Base-by-base conservation (phyloP, 139 green algal genomes). In the Coccomyxa sp. region DNA sequence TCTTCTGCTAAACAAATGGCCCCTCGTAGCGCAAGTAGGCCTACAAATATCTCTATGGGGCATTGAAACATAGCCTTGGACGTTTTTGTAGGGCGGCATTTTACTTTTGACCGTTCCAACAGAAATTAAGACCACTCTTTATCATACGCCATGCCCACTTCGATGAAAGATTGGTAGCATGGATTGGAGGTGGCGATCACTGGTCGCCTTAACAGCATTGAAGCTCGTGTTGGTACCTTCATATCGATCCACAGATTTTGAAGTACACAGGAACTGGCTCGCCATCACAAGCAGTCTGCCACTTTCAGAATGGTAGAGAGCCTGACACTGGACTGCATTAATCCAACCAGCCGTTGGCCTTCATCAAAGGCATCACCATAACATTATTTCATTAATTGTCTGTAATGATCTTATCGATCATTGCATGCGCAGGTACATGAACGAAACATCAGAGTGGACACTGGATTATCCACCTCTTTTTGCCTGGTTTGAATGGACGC, bases 401-500 rank as follows among this genome's bases (percentile, higher is more conserved):
- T 11, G 7, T 77, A 27, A 32, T 10, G 66, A 31, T 13, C 28
- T 66, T 13, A 77, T 67, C 1, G 32, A 18, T 4, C 31, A 32
- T 27, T 66, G 76, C 23, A 63, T n/a, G 0, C 66, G 12, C 84
- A 97, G 95, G 95, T 98, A 98, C 82, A 77, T 85, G 15, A 93
- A 98, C 10, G 88, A 83, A 18, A 97, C 93, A 0, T 98, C 95
- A 0, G 79, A 94, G 77, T 99, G 96, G 96, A 99, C 96, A 0
- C 86, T 99, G 68, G 96, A 99, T 87, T 99, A 99, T 83, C 96
- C 96, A 13, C 96, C 96, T 0, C 83, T 99, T 9, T 99, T 99
- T 82, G 96, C 96, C 7, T 98, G 94, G 93, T 96, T 98, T 78
- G 95, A 99, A 82, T 92, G 88, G 79, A 67, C 80, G 0, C 87